Evolutionary conservation across 768 basidiomycete species (phyloP), one percentile per base, ranked within the genome.

Genomic region (Termitomyces sp.): DNA sequence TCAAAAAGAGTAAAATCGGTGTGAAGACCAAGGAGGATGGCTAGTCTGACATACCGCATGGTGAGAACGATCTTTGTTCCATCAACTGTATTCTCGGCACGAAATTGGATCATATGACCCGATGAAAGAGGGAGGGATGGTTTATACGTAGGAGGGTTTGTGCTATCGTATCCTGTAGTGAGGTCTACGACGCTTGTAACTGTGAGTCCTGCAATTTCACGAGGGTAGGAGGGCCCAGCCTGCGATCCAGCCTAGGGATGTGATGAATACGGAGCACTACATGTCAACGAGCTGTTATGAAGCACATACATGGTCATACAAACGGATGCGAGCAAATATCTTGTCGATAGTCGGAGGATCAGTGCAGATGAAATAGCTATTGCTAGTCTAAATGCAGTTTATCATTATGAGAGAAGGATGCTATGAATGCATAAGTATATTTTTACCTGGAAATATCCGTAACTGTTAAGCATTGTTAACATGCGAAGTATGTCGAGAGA

Each of bases 41-140:
- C 5, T 22, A 46, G 22, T 31, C 16, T 20, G 14, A 67, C 74
- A 8, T 68, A 88, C 89, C 90, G 76, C 36, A 82, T 79, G 0
- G 93, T 94, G 51, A 94, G 72, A 1, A 83, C 81, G 43, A 93
- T 77, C 59, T 71, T 81, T 24, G 74, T 77, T 5, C 70, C 79
- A 29, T 72, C 70, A 9, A 49, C 63, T 44, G 67, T 60, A 56
- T 72, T 73, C 46, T 75, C 72, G 3, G 84, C 88, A 53, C 84
- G 74, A 68, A 95, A 88, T 61, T 89, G 87, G 42, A 94, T 83
- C 93, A 94, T 94, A 62, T 94, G 86, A 6, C 91, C 86, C 0
- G 85, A 86, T 20, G 91, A 90, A 34, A 90, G 69, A 20, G 87
- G 88, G 20, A 91, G 72, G 27, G 72, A 70, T 13, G 90, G 86